Evolutionary conservation across 306 rosid genomes (phyloP).

Genomic region (Prunus fruticosa): DNA sequence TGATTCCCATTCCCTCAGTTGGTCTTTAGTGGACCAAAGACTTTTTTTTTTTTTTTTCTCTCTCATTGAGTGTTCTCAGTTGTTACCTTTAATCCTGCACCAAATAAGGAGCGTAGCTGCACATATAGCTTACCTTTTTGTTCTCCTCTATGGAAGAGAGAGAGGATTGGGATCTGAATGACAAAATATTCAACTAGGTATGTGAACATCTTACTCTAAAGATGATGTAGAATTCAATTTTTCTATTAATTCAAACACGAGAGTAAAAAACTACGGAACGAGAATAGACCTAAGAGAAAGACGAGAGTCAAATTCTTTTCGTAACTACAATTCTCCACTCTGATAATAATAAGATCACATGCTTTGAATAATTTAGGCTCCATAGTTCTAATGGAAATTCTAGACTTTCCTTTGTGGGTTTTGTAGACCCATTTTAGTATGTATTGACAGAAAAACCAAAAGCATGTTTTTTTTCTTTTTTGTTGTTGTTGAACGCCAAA

Average conservation of each 20-base stretch:
- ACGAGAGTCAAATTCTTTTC: too few relatives aligned
- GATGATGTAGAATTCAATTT: not conserved
- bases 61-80: not conserved
- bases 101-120: slow-evolving; percentile 29
- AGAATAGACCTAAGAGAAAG: too few relatives aligned
- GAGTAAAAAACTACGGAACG: not conserved
- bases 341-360: too few relatives aligned
- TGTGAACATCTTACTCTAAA: not conserved
- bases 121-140: not conserved
- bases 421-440: not conserved
- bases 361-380: not conserved
- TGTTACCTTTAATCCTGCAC: slow-evolving; percentile 32
- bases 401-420: not conserved
- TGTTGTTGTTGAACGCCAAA: too few relatives aligned
- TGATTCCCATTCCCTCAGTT: slow-evolving; percentile 24
- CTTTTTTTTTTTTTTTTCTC: slow-evolving; percentile 9
- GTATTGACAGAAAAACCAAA: not conserved
- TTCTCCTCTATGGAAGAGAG: slow-evolving; percentile 12
- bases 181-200: not conserved
- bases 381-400: not conserved
- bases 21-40: slow-evolving; percentile 36
- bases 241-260: not conserved
- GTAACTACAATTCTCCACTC: not conserved
- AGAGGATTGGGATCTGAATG: slow-evolving; percentile 6
- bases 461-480: not conserved